These are phyloP conservation scores for Capronia epimyces DNA, from an alignment of 2,329 filamentous ascomycete species.

Conservation along the genomic window DNA sequence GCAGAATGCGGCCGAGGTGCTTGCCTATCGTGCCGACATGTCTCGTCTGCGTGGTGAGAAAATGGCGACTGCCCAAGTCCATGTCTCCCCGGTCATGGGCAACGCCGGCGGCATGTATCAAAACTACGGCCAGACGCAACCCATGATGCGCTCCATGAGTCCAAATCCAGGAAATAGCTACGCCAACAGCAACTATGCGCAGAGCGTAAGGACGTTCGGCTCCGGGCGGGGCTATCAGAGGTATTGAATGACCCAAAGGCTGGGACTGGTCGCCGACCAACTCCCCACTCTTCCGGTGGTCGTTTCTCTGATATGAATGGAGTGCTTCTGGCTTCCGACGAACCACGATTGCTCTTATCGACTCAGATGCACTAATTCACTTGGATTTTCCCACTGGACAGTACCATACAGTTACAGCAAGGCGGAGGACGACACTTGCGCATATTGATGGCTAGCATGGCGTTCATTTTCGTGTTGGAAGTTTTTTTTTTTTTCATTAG, in stretches of 20 bases:
- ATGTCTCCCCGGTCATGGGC: constrained; percentile 16
- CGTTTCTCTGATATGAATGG: neutral
- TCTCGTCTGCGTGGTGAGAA: constrained; percentile 21
- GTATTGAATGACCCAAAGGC: constrained; percentile 5
- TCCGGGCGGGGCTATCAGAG: constrained; percentile 20
- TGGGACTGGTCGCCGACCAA: neutral
- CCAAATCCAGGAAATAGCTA: constrained; percentile 18
- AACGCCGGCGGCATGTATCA: constrained; percentile 14
- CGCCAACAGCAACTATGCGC: constrained; percentile 12
- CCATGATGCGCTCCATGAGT: constrained; percentile 20
- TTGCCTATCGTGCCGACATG: constrained; percentile 30
- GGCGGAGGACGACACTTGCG: neutral
- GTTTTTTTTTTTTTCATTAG: neutral
- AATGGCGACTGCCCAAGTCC: constrained; percentile 13
- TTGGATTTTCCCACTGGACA: too few relatives aligned
- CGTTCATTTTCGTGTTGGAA: neutral
- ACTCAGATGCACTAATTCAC: too few relatives aligned
- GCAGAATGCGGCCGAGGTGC: constrained; percentile 35
- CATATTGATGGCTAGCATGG: neutral
- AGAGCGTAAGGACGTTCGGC: constrained; percentile 7
- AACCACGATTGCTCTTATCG: neutral
- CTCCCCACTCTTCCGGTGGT: neutral
- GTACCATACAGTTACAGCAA: neutral
- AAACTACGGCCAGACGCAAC: constrained; percentile 10
- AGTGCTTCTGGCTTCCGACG: neutral